Conservation (phyloP, 352 stramenopile species). For the Phytopythium kandeliae region DNA sequence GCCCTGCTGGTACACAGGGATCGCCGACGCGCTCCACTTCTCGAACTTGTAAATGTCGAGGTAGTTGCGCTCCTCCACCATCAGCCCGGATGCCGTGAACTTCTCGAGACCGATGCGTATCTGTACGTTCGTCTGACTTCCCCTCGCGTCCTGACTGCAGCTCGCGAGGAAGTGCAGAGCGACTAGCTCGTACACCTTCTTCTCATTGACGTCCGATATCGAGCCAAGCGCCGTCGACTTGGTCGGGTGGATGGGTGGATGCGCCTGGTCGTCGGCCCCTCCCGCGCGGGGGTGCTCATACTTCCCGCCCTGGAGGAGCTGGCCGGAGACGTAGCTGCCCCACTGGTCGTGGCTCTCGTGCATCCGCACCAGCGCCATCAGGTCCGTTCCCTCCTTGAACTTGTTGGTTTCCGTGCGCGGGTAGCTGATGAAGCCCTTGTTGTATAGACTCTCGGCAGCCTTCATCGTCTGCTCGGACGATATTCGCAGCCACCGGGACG, state of each 20-base stretch:
- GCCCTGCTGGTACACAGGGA: conserved; percentile 80
- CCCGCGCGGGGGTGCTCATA: conserved; percentile 88
- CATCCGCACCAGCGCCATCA: conserved; percentile 70
- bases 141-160: conserved; percentile 93
- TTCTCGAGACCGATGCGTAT: conserved; percentile 85
- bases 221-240: conserved; percentile 85
- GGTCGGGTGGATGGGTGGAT: conserved; percentile 98
- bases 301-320: conserved; percentile 51
- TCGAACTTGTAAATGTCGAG: conserved; percentile 96
- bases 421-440: conserved; percentile 98
- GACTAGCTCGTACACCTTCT: conserved; percentile 97
- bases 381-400: conserved; percentile 93
- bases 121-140: conserved; percentile 84
- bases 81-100: conserved; percentile 87
- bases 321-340: conserved; percentile 66
- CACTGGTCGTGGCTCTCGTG: conserved; percentile 72
- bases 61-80: conserved; percentile 92
- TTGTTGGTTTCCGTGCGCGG: conserved; percentile 99
- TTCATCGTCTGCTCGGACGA: conserved; percentile 96
- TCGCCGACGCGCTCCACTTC: conserved; percentile 82
- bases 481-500: conserved; percentile 94
- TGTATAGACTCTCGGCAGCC: conserved; percentile 95
- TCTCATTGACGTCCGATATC: conserved; percentile 81
- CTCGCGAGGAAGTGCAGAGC: conserved; percentile 98
- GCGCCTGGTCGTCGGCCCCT: conserved; percentile 94